Evolutionary conservation across 2,329 filamentous ascomycete species (phyloP).

Genomic region (Dactylellina parvicollis): DNA sequence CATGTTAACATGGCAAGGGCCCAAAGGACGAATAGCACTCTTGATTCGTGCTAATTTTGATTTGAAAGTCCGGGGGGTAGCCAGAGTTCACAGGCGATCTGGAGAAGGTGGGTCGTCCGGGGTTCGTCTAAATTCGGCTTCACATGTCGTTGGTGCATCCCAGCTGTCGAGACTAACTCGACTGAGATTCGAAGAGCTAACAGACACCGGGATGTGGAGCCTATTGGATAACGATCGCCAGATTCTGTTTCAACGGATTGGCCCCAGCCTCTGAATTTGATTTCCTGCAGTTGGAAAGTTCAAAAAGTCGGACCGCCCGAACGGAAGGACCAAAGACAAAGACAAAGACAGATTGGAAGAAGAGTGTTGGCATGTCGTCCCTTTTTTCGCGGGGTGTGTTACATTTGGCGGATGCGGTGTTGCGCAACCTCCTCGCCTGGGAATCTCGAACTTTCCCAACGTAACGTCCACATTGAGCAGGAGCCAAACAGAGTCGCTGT

Average conservation of each 20-base stretch:
- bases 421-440: constrained; percentile 23
- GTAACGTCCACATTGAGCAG: constrained; percentile 32
- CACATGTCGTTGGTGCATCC: constrained; percentile 51
- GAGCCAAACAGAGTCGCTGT: constrained; percentile 8
- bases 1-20: constrained; percentile 34
- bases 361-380: constrained; percentile 39
- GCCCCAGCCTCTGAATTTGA: neutral
- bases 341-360: too few relatives aligned
- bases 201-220: constrained; percentile 16
- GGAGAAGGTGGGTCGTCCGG: constrained; percentile 54
- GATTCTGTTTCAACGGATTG: constrained; percentile 14
- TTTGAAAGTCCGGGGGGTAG: constrained; percentile 26
- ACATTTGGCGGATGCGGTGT: constrained; percentile 25
- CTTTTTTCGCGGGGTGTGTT: constrained; percentile 28
- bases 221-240: constrained; percentile 31
- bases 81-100: constrained; percentile 40
- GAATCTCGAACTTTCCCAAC: neutral
- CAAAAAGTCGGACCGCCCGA: too few relatives aligned
- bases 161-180: constrained; percentile 36
- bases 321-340: too few relatives aligned
- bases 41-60: constrained; percentile 18
- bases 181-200: constrained; percentile 11
- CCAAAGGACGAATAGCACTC: too few relatives aligned
- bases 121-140: constrained; percentile 54
- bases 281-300: too few relatives aligned